phyloP scores from a whole-genome alignment of 345 rosid genomes.

The Brassica incana region DNA sequence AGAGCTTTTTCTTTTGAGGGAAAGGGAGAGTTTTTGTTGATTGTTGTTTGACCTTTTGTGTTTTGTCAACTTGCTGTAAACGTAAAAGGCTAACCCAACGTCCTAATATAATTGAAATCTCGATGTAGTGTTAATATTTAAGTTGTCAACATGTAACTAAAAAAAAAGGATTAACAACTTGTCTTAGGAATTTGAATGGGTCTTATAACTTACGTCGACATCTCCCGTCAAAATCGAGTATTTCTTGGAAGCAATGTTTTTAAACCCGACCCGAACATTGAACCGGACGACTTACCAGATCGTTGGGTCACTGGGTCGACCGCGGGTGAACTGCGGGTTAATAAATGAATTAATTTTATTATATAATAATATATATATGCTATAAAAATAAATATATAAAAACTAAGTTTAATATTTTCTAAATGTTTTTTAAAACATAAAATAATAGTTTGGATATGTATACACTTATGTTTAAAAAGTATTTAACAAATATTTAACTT shows the following conservation, averaged over 20 bases:
- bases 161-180: neutral
- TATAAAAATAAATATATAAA: no score
- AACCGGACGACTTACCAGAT: no score
- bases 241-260: neutral
- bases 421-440: no score
- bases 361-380: no score
- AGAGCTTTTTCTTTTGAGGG: neutral
- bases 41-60: constrained; percentile 1
- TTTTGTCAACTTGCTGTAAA: neutral
- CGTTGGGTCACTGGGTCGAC: no score
- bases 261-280: no score
- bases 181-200: neutral
- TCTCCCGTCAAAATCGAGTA: neutral
- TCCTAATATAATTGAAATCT: neutral
- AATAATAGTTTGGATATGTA: no score
- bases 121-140: neutral
- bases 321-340: no score
- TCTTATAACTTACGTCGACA: neutral
- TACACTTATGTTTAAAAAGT: no score
- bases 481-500: no score
- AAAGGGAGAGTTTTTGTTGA: neutral
- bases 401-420: no score
- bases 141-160: neutral
- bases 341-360: no score
- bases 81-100: neutral